Evolutionary conservation across 2,329 filamentous ascomycete genomes (phyloP).

Genomic region (Claviceps sp.): DNA sequence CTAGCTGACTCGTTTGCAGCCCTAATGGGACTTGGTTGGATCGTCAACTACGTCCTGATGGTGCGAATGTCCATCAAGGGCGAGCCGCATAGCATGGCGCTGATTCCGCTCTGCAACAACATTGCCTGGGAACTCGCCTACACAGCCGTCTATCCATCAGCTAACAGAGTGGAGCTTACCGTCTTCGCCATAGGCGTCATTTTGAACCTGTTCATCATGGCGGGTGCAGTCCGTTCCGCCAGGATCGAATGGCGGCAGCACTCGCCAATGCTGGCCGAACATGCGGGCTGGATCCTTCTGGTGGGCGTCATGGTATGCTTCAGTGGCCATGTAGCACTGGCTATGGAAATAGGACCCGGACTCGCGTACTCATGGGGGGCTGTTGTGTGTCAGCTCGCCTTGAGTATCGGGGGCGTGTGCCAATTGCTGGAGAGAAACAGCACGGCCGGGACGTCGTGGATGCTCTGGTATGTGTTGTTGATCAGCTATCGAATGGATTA

Average conservation of each 20-base stretch:
- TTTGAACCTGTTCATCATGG: conserved; percentile 8
- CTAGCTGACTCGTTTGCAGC: conserved; percentile 6
- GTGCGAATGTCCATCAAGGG: conserved; percentile 6
- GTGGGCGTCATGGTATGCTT: conserved; percentile 6
- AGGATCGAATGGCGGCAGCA: conserved; percentile 6
- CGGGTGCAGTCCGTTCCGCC: conserved; percentile 4
- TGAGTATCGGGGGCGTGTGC: conserved; percentile 7
- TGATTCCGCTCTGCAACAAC: conserved; percentile 9
- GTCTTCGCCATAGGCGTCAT: conserved; percentile 5
- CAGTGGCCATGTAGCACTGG: conserved; percentile 8
- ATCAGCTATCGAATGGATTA: too few species aligned
- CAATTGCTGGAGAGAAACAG: conserved; percentile 8
- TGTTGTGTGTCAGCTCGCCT: conserved; percentile 7
- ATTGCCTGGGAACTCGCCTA: conserved; percentile 9
- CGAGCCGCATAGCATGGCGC: conserved; percentile 8
- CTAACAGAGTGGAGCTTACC: conserved; percentile 6
- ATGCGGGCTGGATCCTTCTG: conserved; percentile 5
- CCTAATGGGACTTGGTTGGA: conserved; percentile 8
- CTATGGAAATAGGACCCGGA: conserved; percentile 7
- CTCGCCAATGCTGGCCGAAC: conserved; percentile 5
- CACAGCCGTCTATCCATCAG: conserved; percentile 6
- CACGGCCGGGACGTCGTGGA: conserved; percentile 6
- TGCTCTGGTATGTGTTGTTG: conserved; percentile 4
- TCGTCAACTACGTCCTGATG: conserved; percentile 8
- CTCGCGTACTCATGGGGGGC: conserved; percentile 9